A percentile compares a stretch with the other conserved stretches of the same genome.
Evolutionary conservation across 768 basidiomycete genomes (phyloP).

Genomic region (Rhodotorula graminis): DNA sequence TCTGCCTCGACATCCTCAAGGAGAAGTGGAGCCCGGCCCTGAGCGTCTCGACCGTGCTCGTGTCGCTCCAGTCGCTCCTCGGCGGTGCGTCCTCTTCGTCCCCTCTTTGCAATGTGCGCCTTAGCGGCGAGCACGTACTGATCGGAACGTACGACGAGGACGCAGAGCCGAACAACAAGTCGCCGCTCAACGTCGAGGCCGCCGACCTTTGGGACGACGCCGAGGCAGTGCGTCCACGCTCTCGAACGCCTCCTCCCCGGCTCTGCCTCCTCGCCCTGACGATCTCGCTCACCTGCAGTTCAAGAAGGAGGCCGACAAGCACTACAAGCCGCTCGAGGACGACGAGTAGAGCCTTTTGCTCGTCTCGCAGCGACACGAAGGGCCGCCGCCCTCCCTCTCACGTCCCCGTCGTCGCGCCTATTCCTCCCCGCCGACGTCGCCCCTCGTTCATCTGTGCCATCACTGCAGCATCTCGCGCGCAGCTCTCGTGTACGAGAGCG

Average conservation of each 20-base stretch:
- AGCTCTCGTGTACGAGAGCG: too few relatives aligned
- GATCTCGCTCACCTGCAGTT: constrained; percentile 8
- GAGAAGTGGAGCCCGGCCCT: constrained; percentile 93
- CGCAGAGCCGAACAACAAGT: constrained; percentile 83
- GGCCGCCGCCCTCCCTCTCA: neutral
- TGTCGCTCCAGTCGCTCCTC: constrained; percentile 79
- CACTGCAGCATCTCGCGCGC: too few relatives aligned
- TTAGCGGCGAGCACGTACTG: too few relatives aligned
- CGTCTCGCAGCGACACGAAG: neutral
- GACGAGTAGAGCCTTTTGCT: constrained; percentile 16
- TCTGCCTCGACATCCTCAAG: constrained; percentile 66
- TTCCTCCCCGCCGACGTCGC: neutral
- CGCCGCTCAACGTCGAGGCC: constrained; percentile 81
- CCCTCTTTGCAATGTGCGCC: neutral
- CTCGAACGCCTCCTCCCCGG: too few relatives aligned
- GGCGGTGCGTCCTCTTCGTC: constrained; percentile 51
- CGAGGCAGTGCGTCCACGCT: constrained; percentile 46
- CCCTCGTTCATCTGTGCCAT: neutral
- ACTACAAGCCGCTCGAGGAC: constrained; percentile 39
- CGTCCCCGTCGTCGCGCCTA: neutral
- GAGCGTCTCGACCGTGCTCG: constrained; percentile 80
- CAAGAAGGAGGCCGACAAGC: constrained; percentile 36
- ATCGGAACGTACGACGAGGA: constrained; percentile 40
- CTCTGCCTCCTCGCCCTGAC: neutral
- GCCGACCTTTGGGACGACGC: constrained; percentile 71